Percentiles rank a stretch among this genome's conserved stretches.
These are phyloP conservation scores for Aspergillus eucalypticola DNA, from an alignment of 2,329 filamentous ascomycete genomes.

Conservation along the genomic window DNA sequence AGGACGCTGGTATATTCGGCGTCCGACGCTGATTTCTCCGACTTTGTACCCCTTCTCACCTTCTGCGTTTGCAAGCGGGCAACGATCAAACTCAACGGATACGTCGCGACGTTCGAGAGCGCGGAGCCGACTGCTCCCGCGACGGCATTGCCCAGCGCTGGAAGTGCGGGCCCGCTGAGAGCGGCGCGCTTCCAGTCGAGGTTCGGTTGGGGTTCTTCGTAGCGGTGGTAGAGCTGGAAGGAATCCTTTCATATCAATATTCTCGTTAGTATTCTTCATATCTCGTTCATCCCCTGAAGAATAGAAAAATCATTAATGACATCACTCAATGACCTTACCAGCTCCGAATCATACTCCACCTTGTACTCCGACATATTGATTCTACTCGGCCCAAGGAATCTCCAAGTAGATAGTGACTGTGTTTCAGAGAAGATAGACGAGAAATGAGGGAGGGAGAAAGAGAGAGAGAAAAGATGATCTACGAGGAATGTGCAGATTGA, in stretches of 20 bases:
- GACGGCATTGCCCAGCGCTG: constrained; percentile 77
- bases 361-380: constrained; percentile 13
- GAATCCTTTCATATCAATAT: constrained; percentile 33
- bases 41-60: constrained; percentile 45
- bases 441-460: no score
- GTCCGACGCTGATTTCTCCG: constrained; percentile 27
- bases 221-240: constrained; percentile 48
- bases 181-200: constrained; percentile 35
- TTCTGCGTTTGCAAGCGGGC: constrained; percentile 78
- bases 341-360: constrained; percentile 14
- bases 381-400: neutral
- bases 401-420: neutral
- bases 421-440: no score
- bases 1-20: constrained; percentile 63
- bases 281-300: neutral
- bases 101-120: constrained; percentile 74
- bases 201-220: constrained; percentile 34
- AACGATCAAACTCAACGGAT: constrained; percentile 79
- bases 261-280: neutral
- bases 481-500: no score
- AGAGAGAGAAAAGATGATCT: no score
- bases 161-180: constrained; percentile 53
- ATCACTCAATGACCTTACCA: neutral
- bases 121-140: constrained; percentile 78
- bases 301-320: neutral